Evolutionary conservation across 2,329 filamentous ascomycete species (phyloP).

Genomic region (Microcyclospora pomicola): DNA sequence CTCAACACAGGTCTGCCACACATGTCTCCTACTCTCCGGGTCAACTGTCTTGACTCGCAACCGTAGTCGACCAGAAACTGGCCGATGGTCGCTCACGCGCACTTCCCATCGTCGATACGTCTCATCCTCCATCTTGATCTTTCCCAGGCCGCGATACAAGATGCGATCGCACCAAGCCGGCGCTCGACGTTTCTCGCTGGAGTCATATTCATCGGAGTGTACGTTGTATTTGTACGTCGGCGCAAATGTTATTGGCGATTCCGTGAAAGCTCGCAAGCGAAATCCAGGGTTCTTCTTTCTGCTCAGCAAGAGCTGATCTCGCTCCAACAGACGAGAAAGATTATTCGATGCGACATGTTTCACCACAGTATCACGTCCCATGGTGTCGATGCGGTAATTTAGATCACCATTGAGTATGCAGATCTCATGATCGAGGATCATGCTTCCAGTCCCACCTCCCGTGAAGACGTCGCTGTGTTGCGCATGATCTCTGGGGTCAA

Average conservation of each 20-base stretch:
- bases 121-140: conserved; percentile 65
- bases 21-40: conserved; percentile 42
- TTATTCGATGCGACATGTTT: conserved; percentile 71
- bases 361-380: conserved; percentile 86
- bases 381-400: conserved; percentile 96
- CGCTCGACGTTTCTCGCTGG: conserved; percentile 73
- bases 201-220: conserved; percentile 84
- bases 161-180: conserved; percentile 95
- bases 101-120: conserved; percentile 74
- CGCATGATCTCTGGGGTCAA: conserved; percentile 31
- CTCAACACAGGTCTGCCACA: conserved; percentile 26
- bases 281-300: conserved; percentile 82
- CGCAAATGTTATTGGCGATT: conserved; percentile 78
- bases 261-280: conserved; percentile 76
- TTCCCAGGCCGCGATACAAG: conserved; percentile 67
- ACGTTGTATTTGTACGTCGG: conserved; percentile 99
- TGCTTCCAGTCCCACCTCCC: conserved; percentile 83
- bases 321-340: conserved; percentile 71
- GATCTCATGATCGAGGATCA: conserved; percentile 96
- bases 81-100: conserved; percentile 79
- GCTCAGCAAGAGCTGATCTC: conserved; percentile 84
- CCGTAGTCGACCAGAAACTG: conserved; percentile 74
- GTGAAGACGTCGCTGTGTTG: conserved; percentile 63
- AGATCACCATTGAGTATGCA: conserved; percentile 91
- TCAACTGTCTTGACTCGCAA: conserved; percentile 74